phyloP scores from a whole-genome alignment of 805 yeast genomes.

The Hagleromyces aurorensis region DNA sequence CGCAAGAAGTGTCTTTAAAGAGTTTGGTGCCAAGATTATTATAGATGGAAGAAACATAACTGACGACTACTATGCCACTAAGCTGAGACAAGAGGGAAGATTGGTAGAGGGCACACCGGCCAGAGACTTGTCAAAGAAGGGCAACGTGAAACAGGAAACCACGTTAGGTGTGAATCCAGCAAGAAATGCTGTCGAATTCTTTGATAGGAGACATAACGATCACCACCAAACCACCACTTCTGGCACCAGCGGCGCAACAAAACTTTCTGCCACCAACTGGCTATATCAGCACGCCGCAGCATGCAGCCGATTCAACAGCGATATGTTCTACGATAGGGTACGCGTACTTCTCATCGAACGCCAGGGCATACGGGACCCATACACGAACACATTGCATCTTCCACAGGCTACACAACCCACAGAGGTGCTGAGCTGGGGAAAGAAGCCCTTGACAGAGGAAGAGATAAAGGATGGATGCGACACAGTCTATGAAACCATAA shows the following conservation, averaged over 20 bases:
- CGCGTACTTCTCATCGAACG: constrained; percentile 36
- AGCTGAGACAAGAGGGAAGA: constrained; percentile 44
- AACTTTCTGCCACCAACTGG: constrained; percentile 67
- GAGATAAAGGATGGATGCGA: constrained; percentile 26
- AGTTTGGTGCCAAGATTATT: constrained; percentile 82
- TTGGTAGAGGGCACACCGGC: constrained; percentile 52
- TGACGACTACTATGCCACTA: constrained; percentile 82
- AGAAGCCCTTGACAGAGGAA: constrained; percentile 19
- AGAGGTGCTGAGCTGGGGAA: constrained; percentile 24
- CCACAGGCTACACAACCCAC: constrained; percentile 75
- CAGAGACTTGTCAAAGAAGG: constrained; percentile 24
- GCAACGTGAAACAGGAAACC: constrained; percentile 9
- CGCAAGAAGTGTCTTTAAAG: constrained; percentile 81
- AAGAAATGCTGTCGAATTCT: constrained; percentile 33
- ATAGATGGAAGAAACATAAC: constrained; percentile 69
- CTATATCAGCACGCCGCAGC: constrained; percentile 77
- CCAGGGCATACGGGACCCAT: constrained; percentile 67
- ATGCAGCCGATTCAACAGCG: constrained; percentile 61
- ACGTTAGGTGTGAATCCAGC: constrained; percentile 26
- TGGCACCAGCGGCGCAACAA: constrained; percentile 29
- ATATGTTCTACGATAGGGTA: constrained; percentile 49
- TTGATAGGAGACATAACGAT: constrained; percentile 26
- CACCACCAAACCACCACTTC: constrained; percentile 30
- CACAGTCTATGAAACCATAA: constrained; percentile 41
- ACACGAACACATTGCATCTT: constrained; percentile 72